Evolutionary conservation across 2,329 filamentous ascomycete species (phyloP), one percentile per base, ranked within the genome.

Genomic region (Talaromyces sp.): DNA sequence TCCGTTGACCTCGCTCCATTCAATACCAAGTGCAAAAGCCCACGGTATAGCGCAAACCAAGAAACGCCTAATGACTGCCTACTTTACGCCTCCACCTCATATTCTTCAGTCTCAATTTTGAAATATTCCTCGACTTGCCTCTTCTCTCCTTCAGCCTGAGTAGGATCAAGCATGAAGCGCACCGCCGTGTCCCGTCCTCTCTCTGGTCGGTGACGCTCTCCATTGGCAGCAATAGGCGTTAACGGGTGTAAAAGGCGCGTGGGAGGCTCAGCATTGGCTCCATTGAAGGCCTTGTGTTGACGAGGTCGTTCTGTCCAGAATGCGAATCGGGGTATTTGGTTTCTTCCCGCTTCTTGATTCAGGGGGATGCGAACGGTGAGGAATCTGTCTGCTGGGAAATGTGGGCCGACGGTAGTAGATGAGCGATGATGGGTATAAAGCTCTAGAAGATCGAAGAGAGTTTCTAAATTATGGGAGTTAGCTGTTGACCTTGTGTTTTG

Each of bases 401-500:
- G 77, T 14, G 82, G 79, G 6, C 91, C 92, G 17, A 96, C 79
- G 46, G 87, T 85, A 30, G 91, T 96, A 47, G 82, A 80, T 60
- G 84, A 83, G 49, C 85, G 84, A 68, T 95, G 88, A 66, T 96
- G 89, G 0, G 91, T 94, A 72, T 97, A 97, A 2, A 97, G 82
- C 66, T 99, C 93, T 22, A 97, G 82, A 0, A 97, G 80, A 67
- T 97, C 94, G 35, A 97, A 84, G 64, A 96, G 83, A 0, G 90
- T 93, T 79, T 97, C 93, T 76, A 39, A 17, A 36, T 16, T 33
- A 29, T 42, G 16, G 5, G 19, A 42, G 27, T 4, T 32, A 32
- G 27, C 61, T 29, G 58, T 41, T 20, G 29, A 24, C 9, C 24
- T 27, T 19, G 20, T 9, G n/a, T 4, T 3, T 11, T 6, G 74